Conservation (phyloP, 306 rosid genomes). For the Leucaena leucocephala region DNA sequence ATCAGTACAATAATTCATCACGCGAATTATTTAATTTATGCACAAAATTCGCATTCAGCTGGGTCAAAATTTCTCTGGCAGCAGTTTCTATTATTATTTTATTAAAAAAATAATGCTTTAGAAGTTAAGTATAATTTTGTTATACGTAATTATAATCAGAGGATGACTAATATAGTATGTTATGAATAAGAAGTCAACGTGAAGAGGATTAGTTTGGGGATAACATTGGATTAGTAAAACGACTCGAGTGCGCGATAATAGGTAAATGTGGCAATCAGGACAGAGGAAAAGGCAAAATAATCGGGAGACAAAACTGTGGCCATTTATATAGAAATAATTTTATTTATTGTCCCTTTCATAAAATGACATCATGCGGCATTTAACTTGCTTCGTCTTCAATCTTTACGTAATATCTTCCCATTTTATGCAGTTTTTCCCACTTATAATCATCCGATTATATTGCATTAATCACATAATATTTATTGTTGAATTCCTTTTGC, state of each 20-base stretch:
- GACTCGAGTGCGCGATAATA: background rate
- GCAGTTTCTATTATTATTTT: background rate
- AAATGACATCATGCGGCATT: background rate
- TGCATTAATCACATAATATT: background rate
- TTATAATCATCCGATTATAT: background rate
- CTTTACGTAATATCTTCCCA: slow-evolving; percentile 11
- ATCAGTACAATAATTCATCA: too few species aligned
- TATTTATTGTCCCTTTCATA: slow-evolving; percentile 21
- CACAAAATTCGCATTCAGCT: too few species aligned
- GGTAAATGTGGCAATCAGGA: background rate
- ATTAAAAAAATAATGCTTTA: background rate
- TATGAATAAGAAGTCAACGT: slow-evolving; percentile 5
- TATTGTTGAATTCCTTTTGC: background rate
- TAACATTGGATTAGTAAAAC: background rate
- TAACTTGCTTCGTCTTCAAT: slow-evolving; percentile 5
- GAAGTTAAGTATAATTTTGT: background rate
- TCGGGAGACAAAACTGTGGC: background rate
- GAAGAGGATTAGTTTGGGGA: background rate
- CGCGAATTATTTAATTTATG: too few species aligned
- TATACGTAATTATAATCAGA: background rate
- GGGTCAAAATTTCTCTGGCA: background rate
- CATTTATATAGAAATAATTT: background rate
- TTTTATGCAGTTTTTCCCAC: background rate
- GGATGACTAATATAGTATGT: background rate
- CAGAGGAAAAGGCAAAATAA: background rate